Conservation (phyloP, 257 asterid species). For the Gentiana dahurica region DNA sequence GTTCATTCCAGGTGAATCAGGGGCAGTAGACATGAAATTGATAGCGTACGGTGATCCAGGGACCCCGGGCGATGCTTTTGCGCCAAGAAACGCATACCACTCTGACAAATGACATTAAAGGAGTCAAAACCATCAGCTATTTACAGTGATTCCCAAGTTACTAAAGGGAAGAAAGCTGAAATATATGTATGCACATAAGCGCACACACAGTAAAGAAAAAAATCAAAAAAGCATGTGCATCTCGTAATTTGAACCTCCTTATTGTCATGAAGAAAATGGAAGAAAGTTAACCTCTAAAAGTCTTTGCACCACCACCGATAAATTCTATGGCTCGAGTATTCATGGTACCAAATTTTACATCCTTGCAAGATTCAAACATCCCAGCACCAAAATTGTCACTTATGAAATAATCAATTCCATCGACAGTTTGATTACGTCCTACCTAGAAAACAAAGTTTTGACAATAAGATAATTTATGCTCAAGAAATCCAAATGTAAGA, state of each 20-base stretch:
- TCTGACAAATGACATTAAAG: slow-evolving; percentile 41
- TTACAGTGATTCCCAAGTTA: not conserved
- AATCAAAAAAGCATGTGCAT: not conserved
- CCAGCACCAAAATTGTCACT: slow-evolving; percentile 72
- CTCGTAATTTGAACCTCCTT: not conserved
- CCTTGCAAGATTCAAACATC: slow-evolving; percentile 93
- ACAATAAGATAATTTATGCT: slow-evolving; percentile 8
- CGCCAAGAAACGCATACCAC: slow-evolving; percentile 85
- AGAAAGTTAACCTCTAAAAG: slow-evolving; percentile 46
- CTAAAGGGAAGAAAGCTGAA: not conserved
- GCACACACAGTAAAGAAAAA: not conserved
- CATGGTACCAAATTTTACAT: slow-evolving; percentile 93
- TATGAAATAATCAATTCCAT: slow-evolving; percentile 71
- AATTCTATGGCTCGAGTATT: slow-evolving; percentile 92
- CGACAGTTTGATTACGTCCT: slow-evolving; percentile 53
- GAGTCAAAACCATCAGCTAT: not conserved
- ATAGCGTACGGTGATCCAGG: slow-evolving; percentile 95
- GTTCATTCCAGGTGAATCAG: slow-evolving; percentile 66
- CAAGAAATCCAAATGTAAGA: not conserved
- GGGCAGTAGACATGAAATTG: slow-evolving; percentile 56
- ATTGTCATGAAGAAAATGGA: not conserved
- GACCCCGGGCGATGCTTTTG: slow-evolving; percentile 50
- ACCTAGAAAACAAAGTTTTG: slow-evolving; percentile 33
- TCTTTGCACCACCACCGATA: slow-evolving; percentile 93
- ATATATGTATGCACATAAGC: not conserved